These are phyloP conservation scores for Zangia roseola DNA, from an alignment of 768 basidiomycete species.

Conservation along the genomic window DNA sequence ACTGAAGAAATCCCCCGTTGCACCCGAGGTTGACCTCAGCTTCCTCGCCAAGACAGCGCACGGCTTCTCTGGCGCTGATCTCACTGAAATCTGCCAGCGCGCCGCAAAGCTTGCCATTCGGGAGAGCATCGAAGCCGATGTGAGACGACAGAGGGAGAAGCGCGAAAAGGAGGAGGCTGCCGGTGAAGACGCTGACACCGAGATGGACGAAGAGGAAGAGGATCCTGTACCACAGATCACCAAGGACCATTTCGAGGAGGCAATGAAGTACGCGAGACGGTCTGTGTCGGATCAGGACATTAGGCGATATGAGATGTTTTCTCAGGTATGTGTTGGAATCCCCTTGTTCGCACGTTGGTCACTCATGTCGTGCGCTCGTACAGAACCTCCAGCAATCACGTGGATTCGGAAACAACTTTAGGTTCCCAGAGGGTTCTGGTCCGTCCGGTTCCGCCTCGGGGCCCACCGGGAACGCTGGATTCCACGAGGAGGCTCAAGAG, in stretches of 20 bases:
- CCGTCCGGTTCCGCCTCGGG: conserved; percentile 36
- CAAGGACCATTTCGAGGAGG: conserved; percentile 94
- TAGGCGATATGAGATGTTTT: conserved; percentile 97
- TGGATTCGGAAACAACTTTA: conserved; percentile 93
- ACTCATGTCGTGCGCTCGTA: conserved; percentile 1
- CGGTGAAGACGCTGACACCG: conserved; percentile 62
- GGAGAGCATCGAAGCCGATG: conserved; percentile 91
- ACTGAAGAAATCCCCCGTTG: conserved; percentile 90
- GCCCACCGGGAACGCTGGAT: conserved; percentile 68
- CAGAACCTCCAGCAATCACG: conserved; percentile 90
- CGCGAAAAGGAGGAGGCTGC: conserved; percentile 73
- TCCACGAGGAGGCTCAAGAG: conserved; percentile 82
- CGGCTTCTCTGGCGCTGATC: conserved; percentile 98
- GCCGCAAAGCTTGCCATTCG: conserved; percentile 97
- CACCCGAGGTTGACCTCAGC: conserved; percentile 73
- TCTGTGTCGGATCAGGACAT: conserved; percentile 97
- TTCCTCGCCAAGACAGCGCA: conserved; percentile 93
- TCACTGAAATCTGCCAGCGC: conserved; percentile 99
- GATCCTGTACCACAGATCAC: conserved; percentile 92
- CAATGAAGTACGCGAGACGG: conserved; percentile 96
- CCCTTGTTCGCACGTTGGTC: neutral
- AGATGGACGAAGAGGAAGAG: conserved; percentile 72
- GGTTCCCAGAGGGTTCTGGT: conserved; percentile 84
- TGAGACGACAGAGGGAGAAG: conserved; percentile 74
- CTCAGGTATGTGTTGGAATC: conserved; percentile 56